A percentile compares a stretch with the other conserved stretches of the same genome.
Evolutionary conservation across 2,329 filamentous ascomycete genomes (phyloP).

Genomic region (Monosporascus sp.): DNA sequence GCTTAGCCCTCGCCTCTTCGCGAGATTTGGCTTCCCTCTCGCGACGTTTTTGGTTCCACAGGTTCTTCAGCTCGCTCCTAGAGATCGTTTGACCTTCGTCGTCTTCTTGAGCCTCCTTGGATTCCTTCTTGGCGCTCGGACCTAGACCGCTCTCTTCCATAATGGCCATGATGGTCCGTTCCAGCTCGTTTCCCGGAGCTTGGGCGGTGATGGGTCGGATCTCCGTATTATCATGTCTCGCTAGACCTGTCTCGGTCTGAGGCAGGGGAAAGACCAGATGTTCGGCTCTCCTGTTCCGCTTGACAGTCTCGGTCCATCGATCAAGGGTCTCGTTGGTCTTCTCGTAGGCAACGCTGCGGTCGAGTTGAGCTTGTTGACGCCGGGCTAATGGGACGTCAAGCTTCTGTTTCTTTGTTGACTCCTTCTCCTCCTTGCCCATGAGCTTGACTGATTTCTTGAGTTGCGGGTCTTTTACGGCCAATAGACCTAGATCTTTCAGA

Average conservation of each 20-base stretch:
- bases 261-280: constrained; percentile 83
- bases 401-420: constrained; percentile 55
- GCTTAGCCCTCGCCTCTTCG: constrained; percentile 81
- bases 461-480: constrained; percentile 65
- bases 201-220: constrained; percentile 59
- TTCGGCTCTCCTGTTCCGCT: constrained; percentile 86
- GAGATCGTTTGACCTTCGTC: constrained; percentile 69
- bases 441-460: constrained; percentile 77
- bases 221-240: constrained; percentile 56
- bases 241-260: constrained; percentile 58
- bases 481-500: constrained; percentile 67
- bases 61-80: constrained; percentile 65
- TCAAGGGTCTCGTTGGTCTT: constrained; percentile 89
- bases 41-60: constrained; percentile 69
- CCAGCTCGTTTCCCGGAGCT: constrained; percentile 72
- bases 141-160: constrained; percentile 81
- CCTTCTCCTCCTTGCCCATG: constrained; percentile 58
- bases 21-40: constrained; percentile 81
- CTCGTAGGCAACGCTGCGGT: constrained; percentile 76
- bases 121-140: constrained; percentile 47
- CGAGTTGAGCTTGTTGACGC: constrained; percentile 78
- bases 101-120: constrained; percentile 56
- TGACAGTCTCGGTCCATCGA: constrained; percentile 92
- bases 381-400: constrained; percentile 78
- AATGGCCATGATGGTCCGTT: constrained; percentile 80